These are phyloP conservation scores for Pythium folliculosum DNA, from an alignment of 352 stramenopile genomes.

Conservation along the genomic window DNA sequence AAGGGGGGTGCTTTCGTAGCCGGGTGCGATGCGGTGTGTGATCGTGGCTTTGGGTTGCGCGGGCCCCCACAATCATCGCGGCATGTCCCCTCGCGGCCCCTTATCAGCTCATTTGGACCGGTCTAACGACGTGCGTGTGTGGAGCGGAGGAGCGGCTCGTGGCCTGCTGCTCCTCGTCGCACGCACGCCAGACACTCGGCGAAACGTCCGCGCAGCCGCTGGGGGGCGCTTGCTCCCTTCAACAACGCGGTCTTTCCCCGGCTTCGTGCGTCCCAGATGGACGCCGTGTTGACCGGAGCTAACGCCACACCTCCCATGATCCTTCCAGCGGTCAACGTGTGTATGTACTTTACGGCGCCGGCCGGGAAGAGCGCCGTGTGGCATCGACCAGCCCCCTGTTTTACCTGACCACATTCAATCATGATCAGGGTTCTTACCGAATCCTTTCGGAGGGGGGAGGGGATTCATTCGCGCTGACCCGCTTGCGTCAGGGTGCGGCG, in stretches of 20 bases:
- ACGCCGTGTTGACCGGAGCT: slow-evolving; percentile 9
- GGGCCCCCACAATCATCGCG: too few species aligned
- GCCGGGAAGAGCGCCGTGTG: slow-evolving; percentile 1
- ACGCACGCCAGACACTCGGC: slow-evolving; percentile 16
- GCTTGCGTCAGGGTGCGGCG: slow-evolving; percentile 20
- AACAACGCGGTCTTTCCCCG: too few species aligned
- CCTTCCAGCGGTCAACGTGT: too few species aligned
- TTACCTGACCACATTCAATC: neutral
- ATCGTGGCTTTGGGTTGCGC: too few species aligned
- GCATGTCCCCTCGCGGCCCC: neutral
- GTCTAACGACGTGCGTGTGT: too few species aligned
- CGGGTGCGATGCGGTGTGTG: too few species aligned
- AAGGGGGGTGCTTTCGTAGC: too few species aligned
- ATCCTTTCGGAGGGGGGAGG: too few species aligned
- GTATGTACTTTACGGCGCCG: too few species aligned
- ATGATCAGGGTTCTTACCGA: neutral
- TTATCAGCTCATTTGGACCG: too few species aligned
- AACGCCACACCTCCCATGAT: neutral
- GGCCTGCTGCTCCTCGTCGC: slow-evolving; percentile 11
- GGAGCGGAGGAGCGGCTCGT: neutral
- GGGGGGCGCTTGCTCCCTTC: neutral
- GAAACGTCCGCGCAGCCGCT: slow-evolving; percentile 17
- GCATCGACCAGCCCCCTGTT: too few species aligned
- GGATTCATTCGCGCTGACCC: slow-evolving; percentile 24
- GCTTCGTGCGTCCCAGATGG: slow-evolving; percentile 1